phyloP scores from a whole-genome alignment of 208 protist genomes.

The Crithidia mellificae region DNA sequence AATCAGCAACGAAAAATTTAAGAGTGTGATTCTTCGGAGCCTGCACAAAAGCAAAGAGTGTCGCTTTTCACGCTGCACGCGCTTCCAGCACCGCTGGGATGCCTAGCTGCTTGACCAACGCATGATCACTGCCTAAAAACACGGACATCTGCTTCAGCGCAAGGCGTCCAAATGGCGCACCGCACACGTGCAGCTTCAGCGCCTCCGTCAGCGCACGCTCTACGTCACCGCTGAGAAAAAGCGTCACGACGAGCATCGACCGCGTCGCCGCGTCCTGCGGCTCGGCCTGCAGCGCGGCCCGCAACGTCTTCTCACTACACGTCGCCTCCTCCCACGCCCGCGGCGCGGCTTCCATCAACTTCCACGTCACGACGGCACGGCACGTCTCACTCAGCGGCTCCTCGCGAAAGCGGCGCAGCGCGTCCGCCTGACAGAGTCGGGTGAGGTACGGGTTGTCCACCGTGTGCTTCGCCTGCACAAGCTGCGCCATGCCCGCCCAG shows the following conservation, averaged over 20 bases:
- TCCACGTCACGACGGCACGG: slow-evolving; percentile 43
- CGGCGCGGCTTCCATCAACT: slow-evolving; percentile 47
- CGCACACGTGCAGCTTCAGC: slow-evolving; percentile 60
- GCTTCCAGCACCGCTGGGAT: slow-evolving; percentile 1
- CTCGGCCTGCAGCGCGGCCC: slow-evolving; percentile 27
- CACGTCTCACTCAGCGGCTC: slow-evolving; percentile 61
- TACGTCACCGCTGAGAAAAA: slow-evolving; percentile 82
- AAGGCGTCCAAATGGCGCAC: slow-evolving; percentile 49
- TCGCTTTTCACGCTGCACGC: background rate
- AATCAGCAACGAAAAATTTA: no score
- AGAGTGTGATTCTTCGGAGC: no score
- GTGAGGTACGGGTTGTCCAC: slow-evolving; percentile 36
- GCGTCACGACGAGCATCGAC: slow-evolving; percentile 72
- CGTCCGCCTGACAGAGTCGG: slow-evolving; percentile 29
- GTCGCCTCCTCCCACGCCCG: slow-evolving; percentile 47
- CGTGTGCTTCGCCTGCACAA: slow-evolving; percentile 58
- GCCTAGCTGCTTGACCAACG: slow-evolving; percentile 46
- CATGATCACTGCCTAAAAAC: slow-evolving; percentile 67
- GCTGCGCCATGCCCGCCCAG: slow-evolving; percentile 58
- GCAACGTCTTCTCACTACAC: slow-evolving; percentile 62
- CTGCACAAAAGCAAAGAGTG: no score
- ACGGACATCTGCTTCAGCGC: slow-evolving; percentile 57
- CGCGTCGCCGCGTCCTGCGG: slow-evolving; percentile 50
- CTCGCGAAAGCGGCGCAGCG: slow-evolving; percentile 32
- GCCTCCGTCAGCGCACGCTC: slow-evolving; percentile 86